These are phyloP conservation scores for Corynespora cassiicola DNA, from an alignment of 2,329 filamentous ascomycete genomes.

Conservation along the genomic window DNA sequence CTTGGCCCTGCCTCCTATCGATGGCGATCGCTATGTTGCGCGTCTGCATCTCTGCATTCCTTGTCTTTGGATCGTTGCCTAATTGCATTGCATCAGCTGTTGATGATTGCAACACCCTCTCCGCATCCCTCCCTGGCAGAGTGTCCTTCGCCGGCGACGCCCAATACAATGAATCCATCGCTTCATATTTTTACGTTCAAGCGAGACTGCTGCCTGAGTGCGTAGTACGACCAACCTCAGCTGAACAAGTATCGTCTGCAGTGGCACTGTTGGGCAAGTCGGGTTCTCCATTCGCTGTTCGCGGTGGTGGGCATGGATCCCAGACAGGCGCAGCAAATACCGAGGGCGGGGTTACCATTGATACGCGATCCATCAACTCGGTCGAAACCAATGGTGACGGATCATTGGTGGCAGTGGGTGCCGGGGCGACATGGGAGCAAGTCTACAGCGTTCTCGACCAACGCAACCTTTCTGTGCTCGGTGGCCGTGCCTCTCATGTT, in stretches of 20 bases:
- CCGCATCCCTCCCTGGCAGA: too few species aligned
- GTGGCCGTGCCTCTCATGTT: not conserved
- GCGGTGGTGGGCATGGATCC: conserved; percentile 8
- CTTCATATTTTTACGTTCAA: conserved; percentile 6
- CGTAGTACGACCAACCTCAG: not conserved
- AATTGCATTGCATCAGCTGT: too few species aligned
- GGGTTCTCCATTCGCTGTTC: conserved; percentile 8
- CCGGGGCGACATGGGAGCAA: conserved; percentile 1
- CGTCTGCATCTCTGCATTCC: too few species aligned
- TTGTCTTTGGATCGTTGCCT: too few species aligned
- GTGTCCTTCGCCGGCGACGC: too few species aligned
- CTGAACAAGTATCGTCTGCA: not conserved
- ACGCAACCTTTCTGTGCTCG: conserved; percentile 1
- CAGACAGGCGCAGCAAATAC: conserved; percentile 10
- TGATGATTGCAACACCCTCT: too few species aligned
- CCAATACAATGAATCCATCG: conserved; percentile 2
- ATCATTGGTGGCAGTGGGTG: not conserved
- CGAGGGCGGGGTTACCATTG: conserved; percentile 13
- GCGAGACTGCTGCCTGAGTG: not conserved
- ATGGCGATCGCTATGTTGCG: too few species aligned
- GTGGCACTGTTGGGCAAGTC: not conserved
- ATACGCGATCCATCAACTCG: not conserved
- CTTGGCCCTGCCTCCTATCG: too few species aligned
- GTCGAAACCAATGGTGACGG: not conserved
- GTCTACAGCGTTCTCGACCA: conserved; percentile 5